Evolutionary conservation across 2,329 filamentous ascomycete species (phyloP).

Genomic region (Akanthomyces lecanii): DNA sequence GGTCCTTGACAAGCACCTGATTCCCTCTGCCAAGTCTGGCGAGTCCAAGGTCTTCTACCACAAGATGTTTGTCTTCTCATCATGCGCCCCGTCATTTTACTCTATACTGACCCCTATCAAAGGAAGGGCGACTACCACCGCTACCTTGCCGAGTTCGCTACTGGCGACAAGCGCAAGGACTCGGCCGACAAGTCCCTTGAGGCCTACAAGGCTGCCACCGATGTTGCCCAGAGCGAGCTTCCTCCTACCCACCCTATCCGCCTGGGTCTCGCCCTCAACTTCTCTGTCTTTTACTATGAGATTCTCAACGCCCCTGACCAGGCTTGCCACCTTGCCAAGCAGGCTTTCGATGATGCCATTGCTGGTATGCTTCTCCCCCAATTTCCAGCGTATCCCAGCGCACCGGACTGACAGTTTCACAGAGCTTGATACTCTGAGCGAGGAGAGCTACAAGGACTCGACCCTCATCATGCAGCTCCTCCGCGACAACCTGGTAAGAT

Average conservation of each 20-base stretch:
- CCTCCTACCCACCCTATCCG: conserved; percentile 97
- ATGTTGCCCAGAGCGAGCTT: conserved; percentile 95
- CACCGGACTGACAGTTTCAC: conserved; percentile 22
- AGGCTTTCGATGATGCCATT: conserved; percentile 98
- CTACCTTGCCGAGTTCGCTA: conserved; percentile 95
- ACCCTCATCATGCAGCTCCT: conserved; percentile 98
- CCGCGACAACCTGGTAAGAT: conserved; percentile 83
- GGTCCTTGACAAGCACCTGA: conserved; percentile 89
- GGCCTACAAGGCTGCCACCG: conserved; percentile 96
- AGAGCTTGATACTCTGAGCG: conserved; percentile 94
- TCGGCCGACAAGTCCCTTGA: conserved; percentile 92
- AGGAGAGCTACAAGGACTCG: conserved; percentile 99
- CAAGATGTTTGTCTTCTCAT: conserved; percentile 70
- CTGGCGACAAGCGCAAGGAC: conserved; percentile 90
- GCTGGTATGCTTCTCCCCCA: conserved; percentile 48
- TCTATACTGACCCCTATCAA: conserved; percentile 21
- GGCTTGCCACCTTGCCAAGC: conserved; percentile 97
- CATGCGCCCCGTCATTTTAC: not conserved
- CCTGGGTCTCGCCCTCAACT: conserved; percentile 95
- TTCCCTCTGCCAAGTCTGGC: conserved; percentile 88
- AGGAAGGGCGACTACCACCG: conserved; percentile 99
- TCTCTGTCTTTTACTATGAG: conserved; percentile 99
- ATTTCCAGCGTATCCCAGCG: conserved; percentile 17
- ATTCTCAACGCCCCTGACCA: conserved; percentile 98
- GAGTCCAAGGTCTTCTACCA: conserved; percentile 99